Evolutionary conservation across 2,329 filamentous ascomycete species (phyloP).

Genomic region (Fusarium sp.): DNA sequence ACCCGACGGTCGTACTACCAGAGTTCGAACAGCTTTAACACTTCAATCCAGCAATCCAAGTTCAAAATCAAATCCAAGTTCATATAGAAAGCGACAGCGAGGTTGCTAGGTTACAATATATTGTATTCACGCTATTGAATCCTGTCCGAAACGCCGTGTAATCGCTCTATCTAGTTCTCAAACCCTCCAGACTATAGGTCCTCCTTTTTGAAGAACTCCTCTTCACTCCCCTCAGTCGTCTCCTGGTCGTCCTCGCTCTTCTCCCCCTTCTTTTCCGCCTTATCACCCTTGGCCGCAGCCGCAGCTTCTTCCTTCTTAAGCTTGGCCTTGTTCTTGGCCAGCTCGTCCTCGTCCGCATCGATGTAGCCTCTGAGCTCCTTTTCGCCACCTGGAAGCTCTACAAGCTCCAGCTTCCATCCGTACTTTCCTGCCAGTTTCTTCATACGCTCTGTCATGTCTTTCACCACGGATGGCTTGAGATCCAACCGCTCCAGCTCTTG

Average conservation of each 20-base stretch:
- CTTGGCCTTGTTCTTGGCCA: conserved; percentile 37
- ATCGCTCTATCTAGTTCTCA: conserved; percentile 54
- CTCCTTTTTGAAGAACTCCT: conserved; percentile 33
- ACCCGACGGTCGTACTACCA: too few relatives aligned
- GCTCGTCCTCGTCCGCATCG: conserved; percentile 62
- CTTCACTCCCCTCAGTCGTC: conserved; percentile 23
- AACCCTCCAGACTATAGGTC: conserved; percentile 59
- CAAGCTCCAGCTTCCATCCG: conserved; percentile 83
- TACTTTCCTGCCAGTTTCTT: conserved; percentile 75
- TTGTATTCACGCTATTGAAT: conserved; percentile 10
- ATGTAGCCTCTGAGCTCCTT: conserved; percentile 77
- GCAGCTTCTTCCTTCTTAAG: conserved; percentile 30
- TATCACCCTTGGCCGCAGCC: conserved; percentile 9
- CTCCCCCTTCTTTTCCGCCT: conserved; percentile 48
- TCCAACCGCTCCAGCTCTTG: conserved; percentile 76
- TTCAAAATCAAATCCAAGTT: not conserved
- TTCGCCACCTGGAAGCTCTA: conserved; percentile 70
- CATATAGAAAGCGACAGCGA: not conserved
- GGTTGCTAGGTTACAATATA: conserved; percentile 1
- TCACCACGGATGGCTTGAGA: conserved; percentile 73
- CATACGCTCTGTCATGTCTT: conserved; percentile 75
- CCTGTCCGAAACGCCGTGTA: conserved; percentile 24
- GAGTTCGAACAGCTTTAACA: too few relatives aligned
- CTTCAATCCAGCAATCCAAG: not conserved
- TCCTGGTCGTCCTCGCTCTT: conserved; percentile 34